Base-by-base conservation (phyloP, 441 rosid species). In the Pelargonium australe region DNA sequence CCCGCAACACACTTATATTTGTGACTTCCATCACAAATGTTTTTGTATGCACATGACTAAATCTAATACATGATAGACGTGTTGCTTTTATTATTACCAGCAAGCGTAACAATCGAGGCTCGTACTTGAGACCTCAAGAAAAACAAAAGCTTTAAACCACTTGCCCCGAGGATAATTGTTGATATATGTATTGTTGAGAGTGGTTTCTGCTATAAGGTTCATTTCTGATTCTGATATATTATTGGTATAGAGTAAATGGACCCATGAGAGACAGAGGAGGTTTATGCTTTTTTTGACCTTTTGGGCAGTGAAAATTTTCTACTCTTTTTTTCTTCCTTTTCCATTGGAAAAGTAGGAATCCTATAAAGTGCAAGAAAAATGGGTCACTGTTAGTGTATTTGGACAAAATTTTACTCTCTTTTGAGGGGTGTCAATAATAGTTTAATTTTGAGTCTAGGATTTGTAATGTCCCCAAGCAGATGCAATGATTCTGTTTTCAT, bases 261-360 rank as follows among this genome's bases (percentile, higher is more conserved):
- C 6, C 19, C 58, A 28, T 31, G 44, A 31, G 14, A 2, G 20
- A 55, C 5, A 61, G 62, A 3, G 49, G 66, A 10, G 40, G 17
- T n/a, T 9, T 5, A 8, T 37, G 9, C 14, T 76, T 78, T 76
- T 78, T 70, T 76, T 72, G 79, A 71, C 76, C 60, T 70, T 74
- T 64, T 8, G 61, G 63, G 72, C 20, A 53, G 20, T 44, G 2
- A 28, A 7, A 25, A 45, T 53, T 61, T 11, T 23, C 8, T 25
- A 7, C 31, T 23, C 1, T 5, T 14, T 7, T 64, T 16, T 71
- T 41, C 70, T 74, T 43, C 69, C 70, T 65, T 75, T 70, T 60
- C 64, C 71, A 73, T 25, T 49, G 55, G 5, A 63, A 66, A 58
- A 40, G 31, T 14, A 16, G 58, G 78, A 67, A 73, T 76, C 80